These are phyloP conservation scores for Fusarium dimerum DNA, from an alignment of 2,329 filamentous ascomycete species.

Conservation along the genomic window DNA sequence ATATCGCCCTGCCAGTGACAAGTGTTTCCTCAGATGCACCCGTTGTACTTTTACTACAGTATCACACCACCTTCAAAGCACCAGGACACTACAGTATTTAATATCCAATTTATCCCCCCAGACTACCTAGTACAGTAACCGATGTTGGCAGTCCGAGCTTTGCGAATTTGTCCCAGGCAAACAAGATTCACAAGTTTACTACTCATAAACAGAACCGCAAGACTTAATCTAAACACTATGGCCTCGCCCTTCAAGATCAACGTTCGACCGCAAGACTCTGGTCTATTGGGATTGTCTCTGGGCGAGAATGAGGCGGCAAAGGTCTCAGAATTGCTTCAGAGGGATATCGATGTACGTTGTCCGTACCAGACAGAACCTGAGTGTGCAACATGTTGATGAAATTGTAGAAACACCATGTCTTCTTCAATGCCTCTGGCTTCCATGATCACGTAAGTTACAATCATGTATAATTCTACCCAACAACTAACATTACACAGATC, in stretches of 20 bases:
- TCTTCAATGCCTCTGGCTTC: conserved; percentile 73
- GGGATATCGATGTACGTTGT: conserved; percentile 63
- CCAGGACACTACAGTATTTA: too few species aligned
- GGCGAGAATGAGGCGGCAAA: conserved; percentile 61
- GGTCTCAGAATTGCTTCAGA: conserved; percentile 69
- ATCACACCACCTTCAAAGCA: too few species aligned
- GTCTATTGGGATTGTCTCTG: conserved; percentile 49
- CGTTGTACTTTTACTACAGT: too few species aligned
- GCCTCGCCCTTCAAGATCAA: conserved; percentile 50
- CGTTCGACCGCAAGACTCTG: conserved; percentile 50
- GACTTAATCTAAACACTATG: conserved; percentile 34
- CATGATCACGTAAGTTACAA: conserved; percentile 70
- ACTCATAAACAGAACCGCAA: background rate
- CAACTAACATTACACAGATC: conserved; percentile 46
- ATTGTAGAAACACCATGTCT: conserved; percentile 64
- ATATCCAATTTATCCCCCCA: too few species aligned
- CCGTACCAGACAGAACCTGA: background rate
- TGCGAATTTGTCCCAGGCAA: conserved; percentile 16
- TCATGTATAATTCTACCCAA: background rate
- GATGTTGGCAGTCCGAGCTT: conserved; percentile 15
- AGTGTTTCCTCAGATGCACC: too few species aligned
- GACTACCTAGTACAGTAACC: too few species aligned
- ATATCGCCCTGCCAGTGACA: too few species aligned
- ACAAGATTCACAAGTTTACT: background rate
- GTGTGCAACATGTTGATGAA: conserved; percentile 2